Evolutionary conservation across 768 basidiomycete species (phyloP), one percentile per base, ranked within the genome.

Genomic region (Sporobolomyces roseus): DNA sequence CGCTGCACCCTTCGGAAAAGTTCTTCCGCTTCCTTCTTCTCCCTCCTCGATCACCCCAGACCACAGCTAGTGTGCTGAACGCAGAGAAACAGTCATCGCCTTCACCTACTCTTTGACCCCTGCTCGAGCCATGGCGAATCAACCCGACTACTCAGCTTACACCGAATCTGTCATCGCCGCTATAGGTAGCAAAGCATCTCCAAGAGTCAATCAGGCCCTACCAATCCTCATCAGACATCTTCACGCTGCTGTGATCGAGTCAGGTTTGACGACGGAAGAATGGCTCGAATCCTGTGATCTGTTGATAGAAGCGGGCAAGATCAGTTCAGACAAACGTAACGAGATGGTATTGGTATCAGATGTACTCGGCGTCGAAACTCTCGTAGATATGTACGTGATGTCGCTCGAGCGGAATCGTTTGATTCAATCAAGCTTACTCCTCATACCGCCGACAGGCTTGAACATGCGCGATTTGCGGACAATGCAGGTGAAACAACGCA

Each of bases 191-290:
- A 68, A 68, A 27, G 55, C 45, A 1, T 51, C 46, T 13, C 71
- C 75, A 41, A 77, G 79, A 16, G 77, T 76, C 33, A 77, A 78
- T 52, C 53, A 76, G 59, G 75, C 79, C 48, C 70, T 79, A 68
- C 77, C 71, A 21, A 70, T 75, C 38, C 41, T 75, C 27, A 72
- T 77, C 52, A 55, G 54, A 13, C 74, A 77, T 52, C 66, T 77
- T 5, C 76, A 77, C 52, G 71, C 66, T 14, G 74, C 74, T 45
- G 66, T 61, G 50, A 69, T 75, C 43, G 75, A 75, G 27, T 67
- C 72, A 1, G 75, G 71, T 8, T 33, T 77, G 29, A 74, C 76
- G 1, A 63, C 65, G 25, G 67, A 72, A 14, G 76, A 77, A 53
- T 77, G 76, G 76, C 56, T 75, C 29, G 60, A 61, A 21, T 60